These are phyloP conservation scores for Trametes polyzona DNA, from an alignment of 1,284 basidiomycete species.

Conservation along the genomic window DNA sequence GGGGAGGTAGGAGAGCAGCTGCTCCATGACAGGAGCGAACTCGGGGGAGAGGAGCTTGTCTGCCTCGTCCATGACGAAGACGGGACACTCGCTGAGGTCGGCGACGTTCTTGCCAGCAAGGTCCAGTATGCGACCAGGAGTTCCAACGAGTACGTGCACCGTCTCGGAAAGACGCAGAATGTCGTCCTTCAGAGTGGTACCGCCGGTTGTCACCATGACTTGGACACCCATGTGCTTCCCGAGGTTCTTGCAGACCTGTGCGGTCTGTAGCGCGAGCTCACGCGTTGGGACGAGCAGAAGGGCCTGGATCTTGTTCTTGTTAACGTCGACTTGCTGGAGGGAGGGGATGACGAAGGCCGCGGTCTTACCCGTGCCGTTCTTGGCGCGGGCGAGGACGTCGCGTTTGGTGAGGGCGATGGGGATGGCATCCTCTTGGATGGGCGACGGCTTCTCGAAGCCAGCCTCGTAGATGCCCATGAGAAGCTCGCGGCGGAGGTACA, in stretches of 20 bases:
- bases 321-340: conserved; percentile 90
- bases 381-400: conserved; percentile 91
- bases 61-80: conserved; percentile 99
- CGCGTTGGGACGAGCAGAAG: conserved; percentile 94
- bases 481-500: conserved; percentile 66
- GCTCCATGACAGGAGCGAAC: conserved; percentile 98
- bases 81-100: conserved; percentile 91
- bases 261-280: conserved; percentile 94
- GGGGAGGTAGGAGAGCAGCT: conserved; percentile 87
- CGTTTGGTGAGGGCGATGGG: conserved; percentile 86
- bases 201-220: conserved; percentile 99
- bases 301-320: conserved; percentile 91
- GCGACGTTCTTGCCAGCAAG: conserved; percentile 93
- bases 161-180: conserved; percentile 90
- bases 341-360: conserved; percentile 98
- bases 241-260: conserved; percentile 96
- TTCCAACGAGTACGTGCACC: conserved; percentile 97
- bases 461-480: conserved; percentile 93
- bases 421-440: conserved; percentile 98
- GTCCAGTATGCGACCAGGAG: conserved; percentile 96
- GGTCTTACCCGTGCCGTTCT: conserved; percentile 94
- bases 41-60: conserved; percentile 98
- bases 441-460: conserved; percentile 95
- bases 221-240: conserved; percentile 96
- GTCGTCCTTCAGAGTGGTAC: conserved; percentile 97